Evolutionary conservation across 2,329 filamentous ascomycete genomes (phyloP), one percentile per base, ranked within the genome.

Genomic region (Lecanicillium sp.): DNA sequence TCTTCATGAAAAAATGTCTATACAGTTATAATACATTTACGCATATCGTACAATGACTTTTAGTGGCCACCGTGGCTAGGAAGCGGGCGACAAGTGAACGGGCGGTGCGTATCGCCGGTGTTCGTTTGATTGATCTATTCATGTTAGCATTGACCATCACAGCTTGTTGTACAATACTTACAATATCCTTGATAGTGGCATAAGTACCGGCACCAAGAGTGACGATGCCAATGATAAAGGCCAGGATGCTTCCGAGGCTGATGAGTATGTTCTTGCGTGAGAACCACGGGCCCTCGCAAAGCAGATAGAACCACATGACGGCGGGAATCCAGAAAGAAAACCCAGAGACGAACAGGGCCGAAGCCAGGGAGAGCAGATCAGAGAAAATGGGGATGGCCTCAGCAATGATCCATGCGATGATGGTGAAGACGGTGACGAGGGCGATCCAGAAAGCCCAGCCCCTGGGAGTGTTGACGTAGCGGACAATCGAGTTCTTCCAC

Each of bases 311-410:
- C 59, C 63, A 67, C 52, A 68, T 62, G 50, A 68, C 58, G 17
- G 65, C 64, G 5, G 67, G 58, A 27, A 66, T 55, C 44, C 66
- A 63, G 44, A 69, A 67, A 3, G 66, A 63, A 42, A 60, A 60
- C 21, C 57, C 57, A 6, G 70, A 73, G 52, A 74, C 62, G 55
- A 75, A 74, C 15, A 74, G 66, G 5, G 69, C 64, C 9, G 71
- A 72, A 48, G 59, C 66, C 57, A 75, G 69, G 45, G 69, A 67
- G 12, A 88, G 66, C 40, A 88, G 67, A 37, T 82, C 71, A 49
- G 77, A 78, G 67, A 88, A 89, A 58, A 81, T 79, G 2, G 85
- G 85, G 39, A 88, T 83, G 1, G 81, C 78, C 56, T 84, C 78
- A 9, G 84, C 83, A 52, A 89, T 80, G 54, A 87, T 61, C 76